A percentile compares a stretch with the other conserved stretches of the same genome.
These are phyloP conservation scores for Viola odorata DNA, from an alignment of 345 rosid genomes.

Conservation along the genomic window DNA sequence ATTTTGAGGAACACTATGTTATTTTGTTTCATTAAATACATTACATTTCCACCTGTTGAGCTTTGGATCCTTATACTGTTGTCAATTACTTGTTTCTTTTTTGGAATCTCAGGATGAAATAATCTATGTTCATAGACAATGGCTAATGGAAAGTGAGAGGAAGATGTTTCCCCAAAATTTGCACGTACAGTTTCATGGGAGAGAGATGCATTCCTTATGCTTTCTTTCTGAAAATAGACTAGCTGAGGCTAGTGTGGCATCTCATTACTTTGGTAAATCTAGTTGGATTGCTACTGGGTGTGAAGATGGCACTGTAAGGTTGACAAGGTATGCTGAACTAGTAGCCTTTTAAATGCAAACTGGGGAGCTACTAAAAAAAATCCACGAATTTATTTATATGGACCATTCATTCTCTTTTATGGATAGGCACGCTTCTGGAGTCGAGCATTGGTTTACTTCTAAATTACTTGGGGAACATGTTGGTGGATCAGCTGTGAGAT, in stretches of 20 bases:
- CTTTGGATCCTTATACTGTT: conserved; percentile 6
- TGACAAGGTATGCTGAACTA: conserved; percentile 55
- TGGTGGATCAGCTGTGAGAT: conserved; percentile 95
- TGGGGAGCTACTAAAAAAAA: too few species aligned
- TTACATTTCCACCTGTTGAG: background rate
- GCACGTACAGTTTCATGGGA: conserved; percentile 88
- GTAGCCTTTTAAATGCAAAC: conserved; percentile 1
- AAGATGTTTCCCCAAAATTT: conserved; percentile 61
- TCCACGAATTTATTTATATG: too few species aligned
- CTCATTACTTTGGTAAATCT: conserved; percentile 26
- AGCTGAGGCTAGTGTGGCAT: conserved; percentile 27
- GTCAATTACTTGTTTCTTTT: conserved; percentile 6
- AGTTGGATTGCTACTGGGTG: conserved; percentile 96
- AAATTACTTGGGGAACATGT: conserved; percentile 93
- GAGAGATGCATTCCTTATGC: conserved; percentile 87
- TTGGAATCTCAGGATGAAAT: conserved; percentile 57
- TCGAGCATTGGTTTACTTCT: conserved; percentile 62
- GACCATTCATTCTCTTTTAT: conserved; percentile 11
- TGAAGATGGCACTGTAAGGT: conserved; percentile 97
- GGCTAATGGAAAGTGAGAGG: conserved; percentile 42
- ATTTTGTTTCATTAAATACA: too few species aligned
- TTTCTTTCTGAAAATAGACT: conserved; percentile 47
- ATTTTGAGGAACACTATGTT: too few species aligned
- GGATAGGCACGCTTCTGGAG: conserved; percentile 53
- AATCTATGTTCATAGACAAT: conserved; percentile 64